Evolutionary conservation across 305 asterid species (phyloP), one percentile per base, ranked within the genome.

Genomic region (Plantago coronopus): DNA sequence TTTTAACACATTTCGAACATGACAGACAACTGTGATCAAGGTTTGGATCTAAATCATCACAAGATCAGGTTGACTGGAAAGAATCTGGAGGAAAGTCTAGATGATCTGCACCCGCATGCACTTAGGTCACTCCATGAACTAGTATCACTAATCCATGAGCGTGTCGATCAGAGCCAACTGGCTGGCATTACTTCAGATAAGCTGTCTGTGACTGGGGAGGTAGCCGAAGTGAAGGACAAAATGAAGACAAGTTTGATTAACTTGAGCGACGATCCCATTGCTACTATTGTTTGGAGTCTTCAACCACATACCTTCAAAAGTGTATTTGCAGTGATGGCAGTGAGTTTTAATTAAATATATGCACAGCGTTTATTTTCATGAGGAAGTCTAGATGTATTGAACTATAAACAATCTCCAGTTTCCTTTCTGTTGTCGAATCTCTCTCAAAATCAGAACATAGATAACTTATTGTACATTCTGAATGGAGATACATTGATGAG

Each of bases 281-380:
- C 97, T 68, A 72, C 69, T 66, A 63, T 80, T 54, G 59, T 94
- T 80, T 82, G 95, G 95, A 82, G 71, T 60, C 87, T 94, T 40
- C 76, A 85, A 63, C 90, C 95, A 27, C 79, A 45, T 76, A 74
- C 79, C 62, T 79, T 87, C 70, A 84, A 63, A 55, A 69, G 68
- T 16, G 77, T 94, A 62, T 81, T 94, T 72, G 78, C 84, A 57
- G 69, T 86, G 11, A 78, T 89, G 88, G 95, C 91, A 20, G 99
- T 94, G 69, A 78, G 96, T 85, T 62, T 60, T 60, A 68, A 61
- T n/a, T 48, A 51, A 62, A 22, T 57, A 15, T 47, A 37, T 48
- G 51, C 61, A 50, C 47, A 17, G 10, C 38, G 37, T 16, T 20
- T 48, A 4, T 48, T 58, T 66, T 55, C 57, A 34, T 61, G 31